Evolutionary conservation across 257 asterid genomes (phyloP), one percentile per base, ranked within the genome.

Genomic region (Ligustrum vulgare): DNA sequence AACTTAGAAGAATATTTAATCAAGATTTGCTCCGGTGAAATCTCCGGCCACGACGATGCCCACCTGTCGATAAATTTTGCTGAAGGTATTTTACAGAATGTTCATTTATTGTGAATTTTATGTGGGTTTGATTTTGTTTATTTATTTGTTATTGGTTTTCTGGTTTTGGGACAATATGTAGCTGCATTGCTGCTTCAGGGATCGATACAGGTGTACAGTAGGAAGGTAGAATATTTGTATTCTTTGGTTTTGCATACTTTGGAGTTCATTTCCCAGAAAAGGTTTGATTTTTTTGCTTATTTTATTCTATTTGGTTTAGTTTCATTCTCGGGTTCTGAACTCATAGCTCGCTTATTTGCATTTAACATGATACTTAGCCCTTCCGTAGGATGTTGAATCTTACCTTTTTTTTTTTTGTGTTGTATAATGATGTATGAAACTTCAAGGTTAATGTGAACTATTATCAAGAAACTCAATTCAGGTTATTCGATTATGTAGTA

Each of bases 151-250:
- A 41, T 75, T 37, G 13, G 71, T 71, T 66, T 35, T 18, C 1
- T 8, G 36, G 63, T 43, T 18, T 66, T 85, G 82, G 80, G 64
- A 75, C 62, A 32, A 65, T 73, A 69, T 83, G 89, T 80, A 94
- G 98, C 99, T 86, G 99, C 99, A 15, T 80, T 94, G 94, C 86
- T 94, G 86, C 98, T 94, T 76, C 99, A 92, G 87, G 99, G 98
- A 54, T 94, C 99, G 23, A 96, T 88, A 72, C 99, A 92, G 86
- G 99, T 94, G 83, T 94, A 92, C 54, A 89, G 98, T 81, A 87
- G 96, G 89, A 94, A 94, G 89, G 99, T 94, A 75, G 98, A 94
- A 82, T 94, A 93, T 83, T 69, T 94, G 79, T 86, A 94, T 86
- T 89, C 96, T 49, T 78, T 94, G 90, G 99, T 92, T 71, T 67